Base-by-base conservation (phyloP, 306 rosid genomes). In the Cicer cuneatum region DNA sequence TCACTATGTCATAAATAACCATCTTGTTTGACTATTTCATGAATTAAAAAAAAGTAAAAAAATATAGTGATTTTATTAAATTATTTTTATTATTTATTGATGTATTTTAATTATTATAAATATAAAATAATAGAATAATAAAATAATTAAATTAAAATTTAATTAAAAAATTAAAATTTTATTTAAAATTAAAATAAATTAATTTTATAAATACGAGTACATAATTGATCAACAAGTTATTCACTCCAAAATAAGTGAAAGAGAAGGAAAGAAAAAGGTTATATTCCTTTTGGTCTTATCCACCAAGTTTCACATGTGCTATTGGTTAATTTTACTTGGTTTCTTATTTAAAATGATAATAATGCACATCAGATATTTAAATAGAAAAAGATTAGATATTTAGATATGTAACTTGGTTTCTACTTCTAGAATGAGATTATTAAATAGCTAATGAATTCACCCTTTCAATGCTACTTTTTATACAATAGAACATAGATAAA, bases 301-400 rank as follows among this genome's bases (percentile, higher is more conserved):
- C 42, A 6, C 11, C 29, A 80, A 80, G 77, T 69, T 69, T 80
- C 60, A 76, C 71, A 43, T 53, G 72, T 41, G 47, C 46, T 24
- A 14, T 66, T 66, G 15, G 21, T 40, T 75, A 14, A 14, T 52
- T 45, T 29, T 29, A 40, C 43, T 58, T 8, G 16, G 6, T 43
- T 53, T 19, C 15, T 24, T 8, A 72, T 21, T 72, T 47, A 24
- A 72, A 59, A 43, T 54, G 53, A 72, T 42, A 12, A 65, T 72
- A 67, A 46, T 66, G 40, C 7, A 66, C 71, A 43, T 65, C 39
- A 42, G 35, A 18, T 42, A 41, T 65, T 18, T 3, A 62, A 62
- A 14, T 38, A 14, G 47, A 39, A 62, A 38, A 62, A 12, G 48
- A 41, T 42, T 65, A 10, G 2, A 65, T n/a, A 18, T 65, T 42